Evolutionary conservation across 768 basidiomycete genomes (phyloP), one percentile per base, ranked within the genome.

Genomic region (Phaffia australis): DNA sequence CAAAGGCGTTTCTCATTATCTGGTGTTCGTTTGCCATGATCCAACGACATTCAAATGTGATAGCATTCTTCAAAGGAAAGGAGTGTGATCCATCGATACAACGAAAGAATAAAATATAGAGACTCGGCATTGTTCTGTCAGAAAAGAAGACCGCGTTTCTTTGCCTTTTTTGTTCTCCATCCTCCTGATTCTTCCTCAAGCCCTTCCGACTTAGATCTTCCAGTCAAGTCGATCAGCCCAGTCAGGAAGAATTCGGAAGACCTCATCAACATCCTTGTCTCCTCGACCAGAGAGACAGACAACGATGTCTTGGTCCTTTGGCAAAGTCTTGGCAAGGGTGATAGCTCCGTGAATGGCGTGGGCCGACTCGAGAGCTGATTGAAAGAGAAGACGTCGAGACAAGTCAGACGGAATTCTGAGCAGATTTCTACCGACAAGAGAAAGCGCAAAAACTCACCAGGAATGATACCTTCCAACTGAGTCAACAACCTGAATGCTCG

Each of bases 191-290:
- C 11, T 42, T 42, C 35, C 35, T 11, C 11, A 4, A 11, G 6
- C 35, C 35, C 35, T 5, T 42, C 6, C 21, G 25, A 1, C 55
- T 59, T 66, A 67, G 46, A 93, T 79, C 72, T 93, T 89, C 94
- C 94, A 98, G 80, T 93, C 88, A 47, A 98, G 81, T 71, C 78
- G 85, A 73, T 95, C 87, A 15, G 88, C 91, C 94, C 93, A 97
- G 77, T 94, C 82, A 15, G 94, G 94, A 64, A 99, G 80, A 50
- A 97, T 79, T 72, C 93, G 79, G n/a, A 87, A 91, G 65, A 99
- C 92, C 74, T 98, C 88, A 71, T 94, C 88, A 3, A 99, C 95
- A 74, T 99, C 94, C 77, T 98, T 98, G 77, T 98, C 92, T 21
- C 95, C 95, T 69, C 94, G 84, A 59, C 94, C 94, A 63, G 89